phyloP scores from a whole-genome alignment of 2,329 filamentous ascomycete species.

The Colletotrichum ledebouriae region DNA sequence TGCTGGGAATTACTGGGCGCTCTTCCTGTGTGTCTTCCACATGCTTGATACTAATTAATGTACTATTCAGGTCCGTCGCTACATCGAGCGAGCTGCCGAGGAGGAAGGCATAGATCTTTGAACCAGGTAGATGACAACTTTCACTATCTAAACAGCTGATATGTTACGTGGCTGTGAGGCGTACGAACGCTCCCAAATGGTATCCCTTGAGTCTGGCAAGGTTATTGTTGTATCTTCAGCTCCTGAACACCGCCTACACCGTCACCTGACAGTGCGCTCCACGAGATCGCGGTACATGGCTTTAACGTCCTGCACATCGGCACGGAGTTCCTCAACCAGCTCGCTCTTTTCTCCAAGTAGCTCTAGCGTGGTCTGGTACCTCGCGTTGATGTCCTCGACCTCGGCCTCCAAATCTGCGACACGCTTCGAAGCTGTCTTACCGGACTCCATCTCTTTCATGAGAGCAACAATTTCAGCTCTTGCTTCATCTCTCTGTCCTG shows the following conservation, averaged over 20 bases:
- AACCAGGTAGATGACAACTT: conserved; percentile 8
- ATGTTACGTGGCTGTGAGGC: background rate
- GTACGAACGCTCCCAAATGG: background rate
- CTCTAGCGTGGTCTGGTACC: conserved; percentile 93
- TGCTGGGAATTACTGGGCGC: conserved; percentile 45
- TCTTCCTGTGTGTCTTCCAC: background rate
- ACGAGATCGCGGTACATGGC: conserved; percentile 95
- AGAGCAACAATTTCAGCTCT: conserved; percentile 90
- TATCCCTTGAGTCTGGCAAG: too few species aligned
- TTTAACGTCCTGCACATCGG: conserved; percentile 93
- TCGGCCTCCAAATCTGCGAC: conserved; percentile 77
- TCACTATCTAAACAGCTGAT: background rate
- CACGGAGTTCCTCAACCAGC: conserved; percentile 88
- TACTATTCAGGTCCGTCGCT: conserved; percentile 73
- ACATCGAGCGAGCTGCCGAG: conserved; percentile 83
- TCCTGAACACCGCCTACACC: background rate
- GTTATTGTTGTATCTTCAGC: background rate
- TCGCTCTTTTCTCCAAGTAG: conserved; percentile 98
- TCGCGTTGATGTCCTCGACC: conserved; percentile 75
- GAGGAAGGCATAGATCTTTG: conserved; percentile 81
- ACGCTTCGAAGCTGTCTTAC: conserved; percentile 70
- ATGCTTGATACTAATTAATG: background rate
- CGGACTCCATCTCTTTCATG: conserved; percentile 87
- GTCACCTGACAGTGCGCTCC: conserved; percentile 81
- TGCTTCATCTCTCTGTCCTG: conserved; percentile 90